Percentiles rank a stretch among this genome's conserved stretches.
phyloP scores from a whole-genome alignment of 257 asterid species.

The Anisodus acutangulus region DNA sequence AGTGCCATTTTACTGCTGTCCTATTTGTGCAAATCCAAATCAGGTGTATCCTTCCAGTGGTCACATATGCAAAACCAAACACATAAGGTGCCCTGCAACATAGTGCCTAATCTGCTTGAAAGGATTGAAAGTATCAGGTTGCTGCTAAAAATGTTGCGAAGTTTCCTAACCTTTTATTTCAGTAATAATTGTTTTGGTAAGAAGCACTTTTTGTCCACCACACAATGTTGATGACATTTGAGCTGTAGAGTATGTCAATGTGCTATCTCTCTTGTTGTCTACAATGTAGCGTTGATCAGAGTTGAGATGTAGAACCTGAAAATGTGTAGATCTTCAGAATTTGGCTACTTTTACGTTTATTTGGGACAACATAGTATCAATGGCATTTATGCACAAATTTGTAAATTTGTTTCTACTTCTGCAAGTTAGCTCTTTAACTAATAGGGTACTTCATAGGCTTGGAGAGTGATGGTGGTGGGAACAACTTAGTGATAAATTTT shows the following conservation, averaged over 20 bases:
- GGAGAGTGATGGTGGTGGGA: slow-evolving; percentile 25
- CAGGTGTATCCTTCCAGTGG: background rate
- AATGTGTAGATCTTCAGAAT: background rate
- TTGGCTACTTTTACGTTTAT: slow-evolving; percentile 9
- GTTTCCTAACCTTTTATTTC: background rate
- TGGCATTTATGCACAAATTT: background rate
- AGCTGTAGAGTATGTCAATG: background rate
- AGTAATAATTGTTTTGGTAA: background rate
- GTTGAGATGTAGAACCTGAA: background rate
- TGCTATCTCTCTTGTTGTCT: background rate
- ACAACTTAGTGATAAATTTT: slow-evolving; percentile 18
- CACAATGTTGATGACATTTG: background rate
- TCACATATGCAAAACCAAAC: slow-evolving; percentile 1
- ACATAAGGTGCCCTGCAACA: background rate
- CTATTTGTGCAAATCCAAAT: background rate
- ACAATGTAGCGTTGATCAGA: background rate
- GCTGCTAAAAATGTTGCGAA: slow-evolving; percentile 16
- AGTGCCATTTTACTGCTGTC: background rate
- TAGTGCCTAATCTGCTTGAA: background rate
- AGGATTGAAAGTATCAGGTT: background rate
- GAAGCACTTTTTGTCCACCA: background rate
- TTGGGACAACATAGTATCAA: background rate
- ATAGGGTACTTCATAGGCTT: slow-evolving; percentile 2
- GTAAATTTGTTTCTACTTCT: background rate
- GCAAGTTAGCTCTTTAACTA: slow-evolving; percentile 7